Conservation (phyloP, 164 flowering plant species). For the Saururus chinensis region DNA sequence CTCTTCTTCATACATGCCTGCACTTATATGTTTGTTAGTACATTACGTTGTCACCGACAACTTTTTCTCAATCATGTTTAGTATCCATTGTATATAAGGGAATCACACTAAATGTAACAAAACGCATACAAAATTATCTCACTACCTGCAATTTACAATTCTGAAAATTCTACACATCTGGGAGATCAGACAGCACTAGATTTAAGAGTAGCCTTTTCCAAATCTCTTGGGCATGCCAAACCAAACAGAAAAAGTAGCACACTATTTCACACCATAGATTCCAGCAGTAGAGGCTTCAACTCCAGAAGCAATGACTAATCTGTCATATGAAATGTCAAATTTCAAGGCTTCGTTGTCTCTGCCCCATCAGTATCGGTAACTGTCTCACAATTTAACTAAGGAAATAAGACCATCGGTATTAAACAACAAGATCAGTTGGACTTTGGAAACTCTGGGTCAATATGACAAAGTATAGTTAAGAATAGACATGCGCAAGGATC, state of each 20-base stretch:
- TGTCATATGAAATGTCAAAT: conserved; percentile 76
- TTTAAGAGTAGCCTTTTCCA: conserved; percentile 75
- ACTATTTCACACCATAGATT: conserved; percentile 72
- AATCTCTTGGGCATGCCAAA: conserved; percentile 83
- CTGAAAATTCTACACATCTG: conserved; percentile 27
- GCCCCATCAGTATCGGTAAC: conserved; percentile 23
- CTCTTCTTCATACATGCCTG: conserved; percentile 76
- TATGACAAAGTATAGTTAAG: no score
- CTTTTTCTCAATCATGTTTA: no score
- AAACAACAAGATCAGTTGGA: no score
- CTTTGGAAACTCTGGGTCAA: no score
- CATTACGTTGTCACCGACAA: background rate
- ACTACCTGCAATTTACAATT: no score
- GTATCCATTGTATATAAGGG: background rate
- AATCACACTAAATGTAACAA: background rate
- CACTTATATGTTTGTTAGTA: background rate
- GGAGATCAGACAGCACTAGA: conserved; percentile 74
- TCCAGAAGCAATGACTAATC: conserved; percentile 83
- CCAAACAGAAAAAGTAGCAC: conserved; percentile 71
- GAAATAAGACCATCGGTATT: no score
- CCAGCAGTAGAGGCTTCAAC: conserved; percentile 78
- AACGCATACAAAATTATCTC: background rate
- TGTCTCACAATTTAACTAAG: conserved; percentile 65
- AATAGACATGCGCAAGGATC: no score
- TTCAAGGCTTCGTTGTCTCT: conserved; percentile 26